These are phyloP conservation scores for Sclerotinia subarctica DNA, from an alignment of 2,329 filamentous ascomycete species.

Conservation along the genomic window DNA sequence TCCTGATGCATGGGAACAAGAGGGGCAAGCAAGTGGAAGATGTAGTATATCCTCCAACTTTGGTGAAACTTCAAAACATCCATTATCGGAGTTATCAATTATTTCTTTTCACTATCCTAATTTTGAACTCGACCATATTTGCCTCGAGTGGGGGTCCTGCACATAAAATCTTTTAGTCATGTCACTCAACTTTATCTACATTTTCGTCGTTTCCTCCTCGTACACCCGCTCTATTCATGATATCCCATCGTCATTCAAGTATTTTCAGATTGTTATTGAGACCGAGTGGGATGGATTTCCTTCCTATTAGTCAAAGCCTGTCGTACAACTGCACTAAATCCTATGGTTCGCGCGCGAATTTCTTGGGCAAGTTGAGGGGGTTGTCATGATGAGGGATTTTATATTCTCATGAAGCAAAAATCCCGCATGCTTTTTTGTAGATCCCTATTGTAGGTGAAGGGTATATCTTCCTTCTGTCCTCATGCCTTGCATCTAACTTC, in stretches of 20 bases:
- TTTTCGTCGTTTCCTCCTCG: slow-evolving; percentile 11
- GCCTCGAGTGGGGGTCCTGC: neutral
- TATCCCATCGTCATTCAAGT: neutral
- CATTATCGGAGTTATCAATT: neutral
- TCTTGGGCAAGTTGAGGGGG: neutral
- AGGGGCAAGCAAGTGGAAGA: neutral
- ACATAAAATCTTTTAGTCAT: neutral
- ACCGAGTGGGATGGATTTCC: neutral
- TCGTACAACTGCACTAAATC: neutral
- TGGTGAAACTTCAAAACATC: neutral
- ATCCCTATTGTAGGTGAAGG: neutral
- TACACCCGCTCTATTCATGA: slow-evolving; percentile 9
- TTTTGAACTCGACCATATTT: neutral
- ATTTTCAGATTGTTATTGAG: neutral
- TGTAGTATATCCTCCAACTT: neutral
- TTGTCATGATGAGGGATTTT: slow-evolving; percentile 15
- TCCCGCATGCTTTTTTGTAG: slow-evolving; percentile 9
- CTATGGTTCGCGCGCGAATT: neutral
- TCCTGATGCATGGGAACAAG: neutral
- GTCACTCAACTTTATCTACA: slow-evolving; percentile 19
- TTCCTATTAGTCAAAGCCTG: neutral
- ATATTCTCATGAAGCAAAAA: slow-evolving; percentile 12
- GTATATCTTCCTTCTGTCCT: slow-evolving; percentile 14
- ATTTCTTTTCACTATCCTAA: neutral
- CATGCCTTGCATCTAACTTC: neutral